Percentiles rank a stretch among this genome's conserved stretches.
phyloP scores from a whole-genome alignment of 805 yeast genomes.

The Candida insectalens region DNA sequence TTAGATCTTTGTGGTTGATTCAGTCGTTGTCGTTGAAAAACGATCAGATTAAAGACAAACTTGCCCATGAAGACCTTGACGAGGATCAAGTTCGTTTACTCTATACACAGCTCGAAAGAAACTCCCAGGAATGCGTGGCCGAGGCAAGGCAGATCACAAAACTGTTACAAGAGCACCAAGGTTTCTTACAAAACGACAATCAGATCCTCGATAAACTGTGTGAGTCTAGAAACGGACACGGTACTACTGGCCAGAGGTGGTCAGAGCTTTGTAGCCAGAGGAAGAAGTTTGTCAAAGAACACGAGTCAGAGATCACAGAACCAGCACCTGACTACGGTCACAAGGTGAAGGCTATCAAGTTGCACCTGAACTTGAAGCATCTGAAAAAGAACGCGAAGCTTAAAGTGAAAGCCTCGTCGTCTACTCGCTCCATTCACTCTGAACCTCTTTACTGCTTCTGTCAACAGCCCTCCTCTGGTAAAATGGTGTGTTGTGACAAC shows the following conservation, averaged over 20 bases:
- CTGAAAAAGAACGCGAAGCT: slow-evolving; percentile 1
- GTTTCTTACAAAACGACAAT: slow-evolving; percentile 16
- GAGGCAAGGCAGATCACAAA: slow-evolving; percentile 17
- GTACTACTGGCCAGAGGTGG: slow-evolving; percentile 7
- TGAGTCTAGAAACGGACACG: slow-evolving; percentile 5
- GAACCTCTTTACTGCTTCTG: slow-evolving; percentile 36
- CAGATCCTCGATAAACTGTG: slow-evolving; percentile 14
- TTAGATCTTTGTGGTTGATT: slow-evolving; percentile 26
- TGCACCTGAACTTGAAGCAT: slow-evolving; percentile 1
- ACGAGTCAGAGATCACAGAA: not conserved
- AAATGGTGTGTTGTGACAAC: slow-evolving; percentile 95
- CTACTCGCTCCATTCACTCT: not conserved
- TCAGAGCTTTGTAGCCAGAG: slow-evolving; percentile 15
- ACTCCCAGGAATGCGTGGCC: slow-evolving; percentile 15
- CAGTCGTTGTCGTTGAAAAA: slow-evolving; percentile 22
- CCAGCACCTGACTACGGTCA: not conserved
- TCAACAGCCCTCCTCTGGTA: slow-evolving; percentile 55
- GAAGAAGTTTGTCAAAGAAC: slow-evolving; percentile 7
- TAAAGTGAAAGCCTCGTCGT: not conserved
- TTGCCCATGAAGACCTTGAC: not conserved
- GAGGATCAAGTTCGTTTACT: slow-evolving; percentile 2
- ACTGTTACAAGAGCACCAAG: slow-evolving; percentile 14
- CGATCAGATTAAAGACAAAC: slow-evolving; percentile 1
- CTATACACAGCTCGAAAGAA: slow-evolving; percentile 8
- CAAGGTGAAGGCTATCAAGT: not conserved